These are phyloP conservation scores for Trichocladium antarcticum DNA, from an alignment of 495 filamentous ascomycete genomes.

Conservation along the genomic window DNA sequence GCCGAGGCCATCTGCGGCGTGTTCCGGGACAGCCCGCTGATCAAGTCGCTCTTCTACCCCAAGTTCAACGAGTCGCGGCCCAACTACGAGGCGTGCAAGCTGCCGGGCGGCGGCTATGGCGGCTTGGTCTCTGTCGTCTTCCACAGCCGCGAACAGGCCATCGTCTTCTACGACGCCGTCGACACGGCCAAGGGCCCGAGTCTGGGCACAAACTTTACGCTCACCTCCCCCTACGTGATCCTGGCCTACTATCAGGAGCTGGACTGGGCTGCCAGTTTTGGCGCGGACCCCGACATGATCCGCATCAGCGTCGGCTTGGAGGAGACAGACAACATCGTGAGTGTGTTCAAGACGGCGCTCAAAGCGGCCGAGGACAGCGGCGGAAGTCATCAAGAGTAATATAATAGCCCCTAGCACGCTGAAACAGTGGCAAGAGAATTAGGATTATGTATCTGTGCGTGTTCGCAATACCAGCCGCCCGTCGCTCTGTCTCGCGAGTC, in stretches of 20 bases:
- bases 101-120: slow-evolving; percentile 73
- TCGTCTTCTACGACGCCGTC: slow-evolving; percentile 74
- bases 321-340: slow-evolving; percentile 52
- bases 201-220: slow-evolving; percentile 91
- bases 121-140: slow-evolving; percentile 81
- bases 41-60: slow-evolving; percentile 81
- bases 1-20: slow-evolving; percentile 72
- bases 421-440: neutral
- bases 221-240: slow-evolving; percentile 79
- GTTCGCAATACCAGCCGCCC: neutral
- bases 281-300: slow-evolving; percentile 65
- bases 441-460: slow-evolving; percentile 1
- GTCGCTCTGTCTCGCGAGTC: too few species aligned
- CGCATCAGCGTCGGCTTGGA: slow-evolving; percentile 87
- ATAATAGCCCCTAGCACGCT: neutral
- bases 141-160: slow-evolving; percentile 52
- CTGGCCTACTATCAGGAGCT: slow-evolving; percentile 87
- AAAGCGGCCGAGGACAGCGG: slow-evolving; percentile 29
- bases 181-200: slow-evolving; percentile 90
- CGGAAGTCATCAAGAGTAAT: neutral
- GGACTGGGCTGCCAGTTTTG: slow-evolving; percentile 74
- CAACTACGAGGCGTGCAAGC: slow-evolving; percentile 69
- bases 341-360: slow-evolving; percentile 40
- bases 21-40: slow-evolving; percentile 43
- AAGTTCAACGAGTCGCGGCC: slow-evolving; percentile 56